Base-by-base conservation (phyloP, 2,329 filamentous ascomycete genomes). In the Colletotrichum sansevieriae region DNA sequence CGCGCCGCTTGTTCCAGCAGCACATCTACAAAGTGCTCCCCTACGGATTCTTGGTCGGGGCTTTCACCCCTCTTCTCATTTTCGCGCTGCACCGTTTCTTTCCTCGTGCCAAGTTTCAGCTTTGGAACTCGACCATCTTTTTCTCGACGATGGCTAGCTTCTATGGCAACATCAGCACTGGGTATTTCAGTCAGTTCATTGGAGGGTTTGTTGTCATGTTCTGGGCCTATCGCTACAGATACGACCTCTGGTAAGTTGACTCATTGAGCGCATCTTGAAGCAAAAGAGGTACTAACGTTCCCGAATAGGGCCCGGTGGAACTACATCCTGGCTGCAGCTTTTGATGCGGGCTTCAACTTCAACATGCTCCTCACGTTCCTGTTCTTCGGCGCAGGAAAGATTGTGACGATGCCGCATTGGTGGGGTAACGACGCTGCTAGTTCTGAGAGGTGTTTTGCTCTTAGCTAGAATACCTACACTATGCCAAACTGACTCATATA, bases 121-220 rank as follows among this genome's bases (percentile, higher is more conserved):
- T 90, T 18, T 88, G 83, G 83, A 90, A 90, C 72, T 83, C 85
- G 20, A 90, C 87, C 4, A 90, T 90, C 61, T 90, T 90, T 78
- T 89, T 87, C 75, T 84, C 83, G 2, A 82, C 83, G 4, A 77
- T 88, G 66, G 78, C 85, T 0, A 80, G 79, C 46, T 90, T 90
- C 75, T 89, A 88, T 73, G 88, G 88, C 4, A 90, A 90, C 73
- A 79, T 90, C 58, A 87, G 84, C 65, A 89, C 88, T 0, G 88
- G 88, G 0, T 87, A 87, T 73, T 81, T 85, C 12, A 87, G 84
- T 22, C 81, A 80, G 15, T 86, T 89, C 68, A 82, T 90, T 13
- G 87, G 87, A n/a, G 87, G 87, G 0, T 88, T 86, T 68, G 80
- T 90, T 41, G 84, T 87, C 65, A 89, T 90, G 85, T 88, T 81